phyloP scores from a whole-genome alignment of 805 yeast genomes.

The Barnettozyma vustinii region DNA sequence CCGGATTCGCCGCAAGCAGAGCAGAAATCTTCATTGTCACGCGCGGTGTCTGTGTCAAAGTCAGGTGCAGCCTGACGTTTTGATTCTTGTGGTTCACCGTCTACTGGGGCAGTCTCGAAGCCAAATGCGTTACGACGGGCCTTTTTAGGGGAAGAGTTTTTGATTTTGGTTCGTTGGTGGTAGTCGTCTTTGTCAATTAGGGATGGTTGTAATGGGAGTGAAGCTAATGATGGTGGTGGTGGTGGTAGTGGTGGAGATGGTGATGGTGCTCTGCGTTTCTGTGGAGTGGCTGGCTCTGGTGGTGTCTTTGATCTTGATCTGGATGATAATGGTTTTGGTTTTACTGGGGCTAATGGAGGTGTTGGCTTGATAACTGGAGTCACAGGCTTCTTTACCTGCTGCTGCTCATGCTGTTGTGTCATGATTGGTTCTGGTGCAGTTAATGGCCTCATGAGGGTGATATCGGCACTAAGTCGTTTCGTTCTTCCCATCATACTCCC shows the following conservation, averaged over 20 bases:
- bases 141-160: constrained; percentile 27
- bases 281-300: constrained; percentile 10
- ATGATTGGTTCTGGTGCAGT: constrained; percentile 8
- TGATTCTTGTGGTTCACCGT: constrained; percentile 24
- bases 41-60: constrained; percentile 26
- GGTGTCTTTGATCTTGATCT: constrained; percentile 8
- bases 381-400: neutral
- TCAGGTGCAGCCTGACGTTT: constrained; percentile 27
- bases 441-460: constrained; percentile 3
- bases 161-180: constrained; percentile 19
- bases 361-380: neutral
- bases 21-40: constrained; percentile 81
- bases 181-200: constrained; percentile 3
- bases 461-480: neutral
- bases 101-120: constrained; percentile 22
- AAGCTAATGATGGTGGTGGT: neutral
- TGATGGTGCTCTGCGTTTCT: constrained; percentile 8
- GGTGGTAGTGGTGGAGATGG: constrained; percentile 6
- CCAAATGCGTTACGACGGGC: constrained; percentile 40
- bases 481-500: neutral
- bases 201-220: neutral
- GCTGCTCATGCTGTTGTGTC: neutral
- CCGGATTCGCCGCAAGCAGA: constrained; percentile 89
- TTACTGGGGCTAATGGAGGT: constrained; percentile 7
- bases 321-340: neutral